Evolutionary conservation across 2,329 filamentous ascomycete species (phyloP), one percentile per base, ranked within the genome.

Genomic region (Cercospora berteroae): DNA sequence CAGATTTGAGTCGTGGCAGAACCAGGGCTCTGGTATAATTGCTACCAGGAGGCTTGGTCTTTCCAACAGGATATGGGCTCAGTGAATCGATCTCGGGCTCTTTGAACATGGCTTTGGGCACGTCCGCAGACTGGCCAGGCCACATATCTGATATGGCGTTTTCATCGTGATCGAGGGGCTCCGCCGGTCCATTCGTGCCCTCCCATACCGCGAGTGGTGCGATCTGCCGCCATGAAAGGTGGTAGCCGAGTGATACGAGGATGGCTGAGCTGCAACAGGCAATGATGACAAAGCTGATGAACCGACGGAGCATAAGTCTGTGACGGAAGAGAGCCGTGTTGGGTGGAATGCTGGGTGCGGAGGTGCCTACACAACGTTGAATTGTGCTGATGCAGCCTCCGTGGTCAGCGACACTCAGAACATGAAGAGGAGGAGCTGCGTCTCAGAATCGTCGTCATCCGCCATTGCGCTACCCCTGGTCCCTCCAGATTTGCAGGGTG

Each of bases 11-110:
- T 57, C 82, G 81, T 1, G 86, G 82, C 60, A 88, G 80, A 5
- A 89, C 84, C 25, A 89, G 74, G 1, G 79, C 80, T 27, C 83
- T 84, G 3, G 84, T 85, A 72, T 87, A 88, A 48, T 81, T 82
- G 68, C 80, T 79, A 1, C 82, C 82, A 0, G 79, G 71, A 0
- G 83, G 80, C 66, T 83, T 82, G 7, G 79, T 76, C 3, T 74
- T 71, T 3, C 78, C 77, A 33, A 74, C 36, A n/a, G 75, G 69
- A 65, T 76, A 76, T 3, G 73, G 75, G 36, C 68, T 72, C 58
- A 64, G 68, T 4, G 56, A 64, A 18, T 76, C 71, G 57, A 74
- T 68, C 60, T 74, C 72, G 6, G 75, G 70, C 65, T 73, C 70
- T 27, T 72, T 70, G 68, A 77, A 77, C 3, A 27, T 31, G 25